Conservation (phyloP, 2,329 filamentous ascomycete genomes). For the Immersiporthe knoxdaviesiana region DNA sequence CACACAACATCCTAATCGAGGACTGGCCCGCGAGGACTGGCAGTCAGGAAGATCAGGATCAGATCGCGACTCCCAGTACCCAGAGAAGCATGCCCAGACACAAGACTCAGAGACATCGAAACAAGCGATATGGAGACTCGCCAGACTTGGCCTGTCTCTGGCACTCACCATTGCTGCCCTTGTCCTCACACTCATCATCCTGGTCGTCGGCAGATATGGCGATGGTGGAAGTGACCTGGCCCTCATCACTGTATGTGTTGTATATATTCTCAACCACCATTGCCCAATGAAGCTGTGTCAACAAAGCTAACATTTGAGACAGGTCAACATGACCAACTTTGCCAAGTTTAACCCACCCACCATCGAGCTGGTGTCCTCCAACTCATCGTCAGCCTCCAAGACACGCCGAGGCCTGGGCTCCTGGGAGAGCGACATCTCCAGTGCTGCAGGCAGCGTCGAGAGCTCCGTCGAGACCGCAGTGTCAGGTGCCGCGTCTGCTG, state of each 20-base stretch:
- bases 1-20: not conserved
- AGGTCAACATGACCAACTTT: constrained; percentile 29
- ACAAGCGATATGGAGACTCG: constrained; percentile 22
- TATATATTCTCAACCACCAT: no score
- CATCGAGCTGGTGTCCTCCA: constrained; percentile 22
- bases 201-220: constrained; percentile 23
- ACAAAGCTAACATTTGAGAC: not conserved
- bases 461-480: constrained; percentile 18
- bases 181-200: constrained; percentile 27
- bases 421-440: constrained; percentile 9
- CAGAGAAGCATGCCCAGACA: not conserved
- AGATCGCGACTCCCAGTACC: not conserved
- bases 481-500: constrained; percentile 14
- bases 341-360: constrained; percentile 21
- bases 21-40: constrained; percentile 8
- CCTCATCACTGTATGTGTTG: constrained; percentile 21
- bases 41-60: constrained; percentile 15
- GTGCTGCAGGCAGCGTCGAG: constrained; percentile 12
- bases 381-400: constrained; percentile 21
- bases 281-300: not conserved
- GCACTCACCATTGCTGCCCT: constrained; percentile 22
- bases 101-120: constrained; percentile 10
- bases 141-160: constrained; percentile 19
- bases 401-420: constrained; percentile 21
- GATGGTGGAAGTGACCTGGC: constrained; percentile 24